These are phyloP conservation scores for Curvularia lunata DNA, from an alignment of 2,329 filamentous ascomycete species.

Conservation along the genomic window DNA sequence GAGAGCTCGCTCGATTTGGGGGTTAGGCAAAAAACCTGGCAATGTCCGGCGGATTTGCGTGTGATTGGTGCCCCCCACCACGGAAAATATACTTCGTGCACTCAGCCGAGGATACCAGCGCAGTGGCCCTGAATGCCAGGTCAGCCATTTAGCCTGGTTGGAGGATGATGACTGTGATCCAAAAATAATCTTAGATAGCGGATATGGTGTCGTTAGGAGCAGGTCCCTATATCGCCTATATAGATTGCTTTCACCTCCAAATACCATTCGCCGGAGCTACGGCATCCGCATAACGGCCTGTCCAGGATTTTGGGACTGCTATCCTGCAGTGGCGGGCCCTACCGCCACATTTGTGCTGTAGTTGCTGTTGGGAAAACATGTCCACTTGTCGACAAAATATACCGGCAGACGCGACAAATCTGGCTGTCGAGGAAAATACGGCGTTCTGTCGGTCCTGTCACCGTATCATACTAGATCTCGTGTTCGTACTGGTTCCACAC, in stretches of 20 bases:
- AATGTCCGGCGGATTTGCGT: neutral
- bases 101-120: conserved; percentile 23
- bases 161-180: conserved; percentile 29
- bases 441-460: conserved; percentile 1
- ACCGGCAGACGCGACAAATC: neutral
- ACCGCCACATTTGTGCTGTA: conserved; percentile 24
- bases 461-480: conserved; percentile 3
- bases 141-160: conserved; percentile 40
- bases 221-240: conserved; percentile 37
- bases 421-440: neutral
- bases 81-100: conserved; percentile 43
- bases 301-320: conserved; percentile 25
- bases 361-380: conserved; percentile 8
- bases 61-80: conserved; percentile 18
- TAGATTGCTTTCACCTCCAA: conserved; percentile 45
- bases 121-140: conserved; percentile 25
- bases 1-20: conserved; percentile 4
- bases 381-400: neutral
- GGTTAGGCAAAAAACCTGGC: neutral
- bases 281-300: conserved; percentile 30
- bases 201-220: conserved; percentile 46
- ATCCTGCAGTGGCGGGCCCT: conserved; percentile 27
- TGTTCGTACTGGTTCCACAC: neutral
- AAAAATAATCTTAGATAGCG: conserved; percentile 41
- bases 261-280: conserved; percentile 38